Conservation (phyloP, 768 basidiomycete species). For the Agrocybe praecox region DNA sequence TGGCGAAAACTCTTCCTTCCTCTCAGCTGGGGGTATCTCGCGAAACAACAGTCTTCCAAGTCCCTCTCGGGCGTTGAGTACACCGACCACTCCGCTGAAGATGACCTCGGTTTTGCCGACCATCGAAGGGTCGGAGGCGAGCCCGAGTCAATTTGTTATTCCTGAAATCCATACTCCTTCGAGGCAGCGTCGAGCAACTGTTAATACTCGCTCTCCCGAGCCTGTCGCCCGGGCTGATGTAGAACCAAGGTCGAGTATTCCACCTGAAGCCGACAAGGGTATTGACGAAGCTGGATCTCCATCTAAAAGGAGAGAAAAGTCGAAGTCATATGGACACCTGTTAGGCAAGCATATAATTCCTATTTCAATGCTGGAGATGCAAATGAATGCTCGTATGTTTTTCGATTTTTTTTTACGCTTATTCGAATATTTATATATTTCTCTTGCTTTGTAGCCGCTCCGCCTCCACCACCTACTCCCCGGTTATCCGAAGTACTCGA, state of each 20-base stretch:
- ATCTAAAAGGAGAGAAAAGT: conserved; percentile 68
- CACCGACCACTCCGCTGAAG: conserved; percentile 11
- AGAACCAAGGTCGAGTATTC: neutral
- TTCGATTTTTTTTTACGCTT: conserved; percentile 23
- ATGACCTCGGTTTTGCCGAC: conserved; percentile 18
- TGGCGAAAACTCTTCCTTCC: conserved; percentile 29
- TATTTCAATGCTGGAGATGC: conserved; percentile 62
- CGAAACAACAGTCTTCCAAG: conserved; percentile 20
- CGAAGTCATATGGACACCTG: conserved; percentile 65
- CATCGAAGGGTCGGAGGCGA: conserved; percentile 7
- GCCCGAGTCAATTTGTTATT: conserved; percentile 27
- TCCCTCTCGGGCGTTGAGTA: conserved; percentile 10
- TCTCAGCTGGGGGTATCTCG: conserved; percentile 28
- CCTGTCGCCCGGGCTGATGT: conserved; percentile 22
- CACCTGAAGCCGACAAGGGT: conserved; percentile 18
- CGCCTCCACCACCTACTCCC: conserved; percentile 44
- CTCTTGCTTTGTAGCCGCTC: conserved; percentile 26
- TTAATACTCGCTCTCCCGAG: conserved; percentile 59
- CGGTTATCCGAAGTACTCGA: conserved; percentile 72
- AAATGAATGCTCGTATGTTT: conserved; percentile 61
- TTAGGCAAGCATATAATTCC: conserved; percentile 68
- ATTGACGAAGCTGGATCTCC: conserved; percentile 52
- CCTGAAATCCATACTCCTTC: conserved; percentile 45
- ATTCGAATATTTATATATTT: neutral
- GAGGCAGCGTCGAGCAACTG: conserved; percentile 61